Evolutionary conservation across 495 filamentous ascomycete genomes (phyloP), one percentile per base, ranked within the genome.

Genomic region (Penicillium robsamsonii): DNA sequence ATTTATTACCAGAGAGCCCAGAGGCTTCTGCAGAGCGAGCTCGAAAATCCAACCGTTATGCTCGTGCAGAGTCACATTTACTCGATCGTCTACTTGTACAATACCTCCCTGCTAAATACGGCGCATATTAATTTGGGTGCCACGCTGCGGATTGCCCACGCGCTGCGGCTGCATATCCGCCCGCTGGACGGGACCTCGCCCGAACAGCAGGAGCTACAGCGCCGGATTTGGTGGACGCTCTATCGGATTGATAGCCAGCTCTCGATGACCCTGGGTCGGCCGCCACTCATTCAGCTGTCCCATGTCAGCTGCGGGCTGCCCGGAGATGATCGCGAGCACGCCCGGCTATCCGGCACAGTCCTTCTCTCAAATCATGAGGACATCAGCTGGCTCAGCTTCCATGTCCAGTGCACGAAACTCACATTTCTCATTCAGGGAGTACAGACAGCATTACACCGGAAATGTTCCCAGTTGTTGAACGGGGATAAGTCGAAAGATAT

Each of bases 211-310:
- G 76, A 81, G 58, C 53, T 80, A 20, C 72, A 73, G 4, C 75
- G 67, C 46, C 71, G 82, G 1, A 31, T 83, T 1, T 83, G 81
- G 81, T 82, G 81, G 82, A 69, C 66, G 0, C 47, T 83, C 2
- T 81, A 74, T 55, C 43, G 63, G 5, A 42, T 82, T 15, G 81
- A 84, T 22, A 75, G 64, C 52, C 80, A 81, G 53, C 58, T 65
- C 1, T 68, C 65, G 46, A 78, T 82, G 77, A 78, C 81, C 49
- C 69, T 85, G 4, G 81, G 82, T 2, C 79, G 80, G 1, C 79
- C 81, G 0, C 77, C 72, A 35, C 58, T 64, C 13, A 27, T 73
- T 5, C 53, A 67, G n/a, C 53, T 67, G 4, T 69, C 73, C 15
- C 38, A 68, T 7, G 61, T 66, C 4, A 71, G 69, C n/a, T 75